phyloP scores from a whole-genome alignment of 805 yeast species.

The Danielia oregonensis region DNA sequence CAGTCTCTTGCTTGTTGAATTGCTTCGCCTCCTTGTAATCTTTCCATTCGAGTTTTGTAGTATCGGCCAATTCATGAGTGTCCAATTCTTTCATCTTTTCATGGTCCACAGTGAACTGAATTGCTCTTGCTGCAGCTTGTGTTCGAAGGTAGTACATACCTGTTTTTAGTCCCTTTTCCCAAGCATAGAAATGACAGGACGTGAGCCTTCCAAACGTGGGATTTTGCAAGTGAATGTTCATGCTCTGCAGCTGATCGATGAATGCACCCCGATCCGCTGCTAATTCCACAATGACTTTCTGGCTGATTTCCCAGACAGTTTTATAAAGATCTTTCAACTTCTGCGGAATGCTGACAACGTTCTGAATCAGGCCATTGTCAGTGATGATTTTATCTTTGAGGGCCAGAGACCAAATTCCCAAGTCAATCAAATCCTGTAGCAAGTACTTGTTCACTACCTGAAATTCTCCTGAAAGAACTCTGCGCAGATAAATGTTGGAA shows the following conservation, averaged over 20 bases:
- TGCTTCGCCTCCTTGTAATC: not conserved
- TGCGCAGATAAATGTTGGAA: constrained; percentile 84
- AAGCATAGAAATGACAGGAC: constrained; percentile 42
- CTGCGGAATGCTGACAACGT: constrained; percentile 67
- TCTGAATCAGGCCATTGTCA: constrained; percentile 82
- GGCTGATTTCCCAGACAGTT: constrained; percentile 96
- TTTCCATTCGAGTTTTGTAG: constrained; percentile 1
- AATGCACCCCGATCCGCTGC: constrained; percentile 75
- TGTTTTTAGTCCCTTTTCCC: constrained; percentile 37
- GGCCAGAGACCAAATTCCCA: constrained; percentile 78
- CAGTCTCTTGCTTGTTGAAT: not conserved
- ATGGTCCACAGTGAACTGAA: constrained; percentile 25
- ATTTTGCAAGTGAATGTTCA: constrained; percentile 34
- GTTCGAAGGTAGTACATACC: constrained; percentile 40
- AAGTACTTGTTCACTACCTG: constrained; percentile 89
- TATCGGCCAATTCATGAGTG: constrained; percentile 2
- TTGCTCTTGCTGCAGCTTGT: constrained; percentile 36
- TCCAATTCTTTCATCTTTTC: constrained; percentile 1
- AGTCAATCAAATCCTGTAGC: constrained; percentile 72
- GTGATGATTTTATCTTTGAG: constrained; percentile 75
- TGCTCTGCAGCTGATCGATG: constrained; percentile 52
- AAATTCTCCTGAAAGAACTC: constrained; percentile 91
- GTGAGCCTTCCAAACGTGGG: constrained; percentile 39
- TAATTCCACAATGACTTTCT: constrained; percentile 79
- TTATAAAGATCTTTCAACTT: constrained; percentile 76